Conservation (phyloP, 805 yeast species). For the Myxozyma kluyveri region DNA sequence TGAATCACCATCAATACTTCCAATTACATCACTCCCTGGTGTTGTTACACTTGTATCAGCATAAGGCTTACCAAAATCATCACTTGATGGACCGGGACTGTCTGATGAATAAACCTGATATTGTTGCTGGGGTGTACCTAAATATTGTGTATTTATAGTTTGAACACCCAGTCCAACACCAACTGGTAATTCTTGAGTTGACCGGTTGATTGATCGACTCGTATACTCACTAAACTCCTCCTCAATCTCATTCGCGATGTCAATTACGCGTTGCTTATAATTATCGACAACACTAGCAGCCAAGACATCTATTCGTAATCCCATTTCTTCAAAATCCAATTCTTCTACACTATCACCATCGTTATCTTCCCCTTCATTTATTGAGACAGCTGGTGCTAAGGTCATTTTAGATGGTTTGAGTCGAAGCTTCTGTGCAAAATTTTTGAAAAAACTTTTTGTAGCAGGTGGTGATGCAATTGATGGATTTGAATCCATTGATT, state of each 20-base stretch:
- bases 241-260: too few relatives aligned
- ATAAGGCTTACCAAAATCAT: too few relatives aligned
- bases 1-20: too few relatives aligned
- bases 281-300: conserved; percentile 32
- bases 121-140: too few relatives aligned
- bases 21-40: too few relatives aligned
- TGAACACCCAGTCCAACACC: background rate
- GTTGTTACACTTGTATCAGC: too few relatives aligned
- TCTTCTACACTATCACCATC: background rate
- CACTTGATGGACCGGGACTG: background rate
- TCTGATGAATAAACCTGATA: background rate
- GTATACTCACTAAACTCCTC: too few relatives aligned
- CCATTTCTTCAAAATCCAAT: conserved; percentile 2
- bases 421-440: background rate
- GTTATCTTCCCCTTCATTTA: background rate
- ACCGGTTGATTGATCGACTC: too few relatives aligned
- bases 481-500: background rate
- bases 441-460: background rate
- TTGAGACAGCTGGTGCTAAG: background rate
- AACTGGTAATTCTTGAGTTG: background rate
- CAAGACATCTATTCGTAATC: conserved; percentile 35
- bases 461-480: background rate
- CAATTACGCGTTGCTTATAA: conserved; percentile 16
- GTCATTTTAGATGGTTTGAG: background rate
- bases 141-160: background rate